Evolutionary conservation across 176 grass and related monocot species (phyloP).

Genomic region (Bromus sterilis): DNA sequence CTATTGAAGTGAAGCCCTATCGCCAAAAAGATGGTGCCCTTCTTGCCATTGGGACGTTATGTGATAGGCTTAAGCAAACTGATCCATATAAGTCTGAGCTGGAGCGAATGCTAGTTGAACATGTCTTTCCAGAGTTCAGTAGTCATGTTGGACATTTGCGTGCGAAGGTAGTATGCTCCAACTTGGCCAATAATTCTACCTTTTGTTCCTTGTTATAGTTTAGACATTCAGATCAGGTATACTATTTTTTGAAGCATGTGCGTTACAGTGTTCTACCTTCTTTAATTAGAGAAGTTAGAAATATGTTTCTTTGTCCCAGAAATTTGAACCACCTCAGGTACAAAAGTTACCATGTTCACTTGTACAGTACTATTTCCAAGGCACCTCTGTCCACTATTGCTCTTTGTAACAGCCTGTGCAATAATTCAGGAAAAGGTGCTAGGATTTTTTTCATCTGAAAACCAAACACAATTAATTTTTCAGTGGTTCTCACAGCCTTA

Average conservation of each 20-base stretch:
- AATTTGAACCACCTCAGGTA: background rate
- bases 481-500: background rate
- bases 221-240: background rate
- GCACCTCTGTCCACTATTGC: background rate
- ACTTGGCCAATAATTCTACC: background rate
- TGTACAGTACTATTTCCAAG: background rate
- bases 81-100: conserved; percentile 83
- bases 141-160: conserved; percentile 73
- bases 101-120: conserved; percentile 83
- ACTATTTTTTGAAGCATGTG: background rate
- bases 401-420: background rate
- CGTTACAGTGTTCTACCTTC: background rate
- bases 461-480: background rate
- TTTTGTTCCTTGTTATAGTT: background rate
- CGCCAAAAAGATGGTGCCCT: conserved; percentile 95
- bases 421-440: background rate
- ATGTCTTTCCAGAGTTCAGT: conserved; percentile 82
- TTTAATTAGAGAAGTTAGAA: background rate
- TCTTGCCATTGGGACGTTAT: conserved; percentile 94
- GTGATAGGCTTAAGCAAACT: conserved; percentile 90
- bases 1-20: conserved; percentile 62
- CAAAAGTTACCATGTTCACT: background rate
- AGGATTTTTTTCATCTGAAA: background rate
- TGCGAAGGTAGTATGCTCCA: conserved; percentile 56
- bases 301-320: background rate